Evolutionary conservation across 176 grass and related monocot genomes (phyloP).

Genomic region (Thalia dealbata): DNA sequence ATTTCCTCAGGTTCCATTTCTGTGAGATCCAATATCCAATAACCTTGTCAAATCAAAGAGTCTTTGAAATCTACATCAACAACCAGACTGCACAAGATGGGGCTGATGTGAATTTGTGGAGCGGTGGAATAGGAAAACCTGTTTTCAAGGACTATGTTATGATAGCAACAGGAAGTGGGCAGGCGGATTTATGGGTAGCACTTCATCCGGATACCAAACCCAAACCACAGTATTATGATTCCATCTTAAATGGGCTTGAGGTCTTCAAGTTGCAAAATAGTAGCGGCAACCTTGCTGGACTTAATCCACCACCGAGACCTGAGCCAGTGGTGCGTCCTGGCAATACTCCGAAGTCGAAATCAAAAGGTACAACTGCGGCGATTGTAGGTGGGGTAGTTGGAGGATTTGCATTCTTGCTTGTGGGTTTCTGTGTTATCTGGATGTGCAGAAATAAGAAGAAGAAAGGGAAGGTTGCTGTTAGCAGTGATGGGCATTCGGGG

Average conservation of each 20-base stretch:
- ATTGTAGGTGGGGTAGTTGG: conserved; percentile 19
- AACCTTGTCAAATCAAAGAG: conserved; percentile 37
- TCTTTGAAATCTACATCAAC: conserved; percentile 62
- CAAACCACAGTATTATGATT: conserved; percentile 45
- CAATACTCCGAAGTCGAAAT: not conserved
- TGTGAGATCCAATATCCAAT: conserved; percentile 76
- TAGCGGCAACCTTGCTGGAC: conserved; percentile 28
- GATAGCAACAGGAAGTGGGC: conserved; percentile 9
- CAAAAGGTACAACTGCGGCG: not conserved
- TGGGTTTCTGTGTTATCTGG: conserved; percentile 12
- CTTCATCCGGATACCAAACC: conserved; percentile 46
- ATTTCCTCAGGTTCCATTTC: conserved; percentile 72
- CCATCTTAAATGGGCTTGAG: conserved; percentile 74
- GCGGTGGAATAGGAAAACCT: conserved; percentile 33
- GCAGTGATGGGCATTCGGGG: conserved; percentile 6
- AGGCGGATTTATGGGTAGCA: conserved; percentile 48
- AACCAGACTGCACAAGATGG: conserved; percentile 40
- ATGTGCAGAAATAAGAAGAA: conserved; percentile 40
- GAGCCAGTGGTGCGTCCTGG: not conserved
- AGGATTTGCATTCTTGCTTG: conserved; percentile 6
- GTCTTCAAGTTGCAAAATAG: conserved; percentile 43
- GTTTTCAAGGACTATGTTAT: conserved; percentile 33
- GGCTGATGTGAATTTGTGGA: conserved; percentile 49
- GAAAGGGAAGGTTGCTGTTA: conserved; percentile 20
- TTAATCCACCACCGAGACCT: conserved; percentile 20